Percentiles rank a stretch among this genome's conserved stretches.
Evolutionary conservation across 2,329 filamentous ascomycete genomes (phyloP).

Genomic region (Colletotrichum sp.): DNA sequence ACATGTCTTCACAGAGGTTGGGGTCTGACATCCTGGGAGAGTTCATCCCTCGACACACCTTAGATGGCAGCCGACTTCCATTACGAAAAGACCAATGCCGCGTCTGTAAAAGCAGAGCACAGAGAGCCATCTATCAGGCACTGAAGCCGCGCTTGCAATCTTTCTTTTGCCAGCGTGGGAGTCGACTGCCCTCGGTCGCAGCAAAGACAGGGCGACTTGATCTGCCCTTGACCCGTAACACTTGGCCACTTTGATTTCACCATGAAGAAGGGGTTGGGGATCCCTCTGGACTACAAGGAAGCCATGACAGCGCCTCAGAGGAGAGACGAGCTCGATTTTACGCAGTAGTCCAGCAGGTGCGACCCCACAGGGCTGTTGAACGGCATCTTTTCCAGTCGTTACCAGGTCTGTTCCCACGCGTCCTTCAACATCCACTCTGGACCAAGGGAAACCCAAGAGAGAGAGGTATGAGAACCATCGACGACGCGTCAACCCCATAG

Average conservation of each 20-base stretch:
- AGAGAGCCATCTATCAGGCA: background rate
- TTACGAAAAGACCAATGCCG: background rate
- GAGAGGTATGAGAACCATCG: rapidly evolving
- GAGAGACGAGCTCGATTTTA: rapidly evolving
- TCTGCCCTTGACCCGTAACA: rapidly evolving
- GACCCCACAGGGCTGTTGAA: background rate
- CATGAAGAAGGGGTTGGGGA: background rate
- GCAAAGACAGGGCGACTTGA: rapidly evolving
- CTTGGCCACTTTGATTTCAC: background rate
- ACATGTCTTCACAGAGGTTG: rapidly evolving
- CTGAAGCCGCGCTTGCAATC: background rate
- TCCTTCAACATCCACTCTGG: background rate
- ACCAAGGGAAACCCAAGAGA: background rate
- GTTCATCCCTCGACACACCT: background rate
- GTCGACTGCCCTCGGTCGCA: rapidly evolving
- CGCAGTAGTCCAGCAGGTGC: background rate
- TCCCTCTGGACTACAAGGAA: background rate
- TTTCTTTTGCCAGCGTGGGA: rapidly evolving
- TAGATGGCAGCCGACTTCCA: background rate
- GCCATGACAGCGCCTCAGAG: background rate
- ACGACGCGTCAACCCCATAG: background rate
- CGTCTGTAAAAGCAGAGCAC: rapidly evolving
- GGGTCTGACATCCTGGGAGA: background rate
- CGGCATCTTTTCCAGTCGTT: background rate
- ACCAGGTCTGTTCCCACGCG: background rate